Evolutionary conservation across 306 rosid species (phyloP).

Genomic region (Abrus precatorius): DNA sequence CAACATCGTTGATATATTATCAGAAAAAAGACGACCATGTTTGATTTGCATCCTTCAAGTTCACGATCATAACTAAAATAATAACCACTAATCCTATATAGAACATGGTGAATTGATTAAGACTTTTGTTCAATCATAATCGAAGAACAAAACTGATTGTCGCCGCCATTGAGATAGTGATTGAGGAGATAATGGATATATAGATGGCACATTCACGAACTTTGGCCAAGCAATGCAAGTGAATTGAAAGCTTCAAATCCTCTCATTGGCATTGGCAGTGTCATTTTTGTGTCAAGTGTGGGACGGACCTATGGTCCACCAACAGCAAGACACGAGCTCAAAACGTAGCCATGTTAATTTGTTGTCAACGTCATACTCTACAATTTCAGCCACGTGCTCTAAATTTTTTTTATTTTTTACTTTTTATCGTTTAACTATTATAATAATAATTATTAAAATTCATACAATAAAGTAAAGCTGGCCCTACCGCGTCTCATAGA

Average conservation of each 20-base stretch:
- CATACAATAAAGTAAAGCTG: not conserved
- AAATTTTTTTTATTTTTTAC: not conserved
- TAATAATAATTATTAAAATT: no score
- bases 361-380: conserved; percentile 38
- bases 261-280: not conserved
- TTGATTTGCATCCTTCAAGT: not conserved
- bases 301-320: conserved; percentile 29
- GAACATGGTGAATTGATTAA: not conserved
- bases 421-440: not conserved
- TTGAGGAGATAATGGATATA: conserved; percentile 11
- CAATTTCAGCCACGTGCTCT: conserved; percentile 24
- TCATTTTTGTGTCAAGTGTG: not conserved
- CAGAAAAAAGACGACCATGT: not conserved
- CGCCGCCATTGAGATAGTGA: conserved; percentile 34
- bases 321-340: conserved; percentile 6
- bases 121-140: conserved; percentile 1
- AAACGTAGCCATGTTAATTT: conserved; percentile 16
- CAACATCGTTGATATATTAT: not conserved
- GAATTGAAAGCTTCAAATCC: not conserved
- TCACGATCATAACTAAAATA: conserved; percentile 1
- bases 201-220: conserved; percentile 2
- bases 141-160: not conserved
- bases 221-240: not conserved
- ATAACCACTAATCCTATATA: not conserved
- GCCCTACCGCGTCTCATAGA: conserved; percentile 42